Conservation (phyloP, 1,284 basidiomycete genomes). For the Naganishia liquefaciens region DNA sequence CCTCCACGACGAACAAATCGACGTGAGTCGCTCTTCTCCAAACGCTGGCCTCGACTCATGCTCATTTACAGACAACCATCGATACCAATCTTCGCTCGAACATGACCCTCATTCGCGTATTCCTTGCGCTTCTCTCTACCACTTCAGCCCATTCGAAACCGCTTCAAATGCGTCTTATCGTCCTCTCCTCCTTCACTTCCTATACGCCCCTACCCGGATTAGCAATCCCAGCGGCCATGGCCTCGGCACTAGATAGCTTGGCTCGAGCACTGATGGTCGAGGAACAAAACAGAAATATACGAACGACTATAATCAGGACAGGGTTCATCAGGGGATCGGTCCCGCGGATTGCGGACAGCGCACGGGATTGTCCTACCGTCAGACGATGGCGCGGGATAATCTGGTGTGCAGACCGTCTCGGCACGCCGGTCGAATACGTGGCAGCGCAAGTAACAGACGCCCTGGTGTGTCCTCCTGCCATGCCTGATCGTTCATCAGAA, state of each 20-base stretch:
- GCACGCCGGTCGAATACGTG: background rate
- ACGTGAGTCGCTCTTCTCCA: background rate
- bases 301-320: background rate
- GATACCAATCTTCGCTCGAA: background rate
- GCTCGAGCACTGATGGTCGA: constrained; percentile 2
- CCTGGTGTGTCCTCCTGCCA: constrained; percentile 3
- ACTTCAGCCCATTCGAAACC: background rate
- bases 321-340: background rate
- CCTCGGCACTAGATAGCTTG: constrained; percentile 5
- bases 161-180: constrained; percentile 1
- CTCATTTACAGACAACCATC: background rate
- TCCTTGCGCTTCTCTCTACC: background rate
- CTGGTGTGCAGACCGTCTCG: background rate
- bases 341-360: background rate
- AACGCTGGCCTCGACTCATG: background rate
- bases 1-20: background rate
- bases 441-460: constrained; percentile 9
- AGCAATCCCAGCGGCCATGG: background rate
- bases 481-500: background rate
- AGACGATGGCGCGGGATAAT: background rate
- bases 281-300: background rate
- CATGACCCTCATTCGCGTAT: constrained; percentile 1
- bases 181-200: constrained; percentile 4
- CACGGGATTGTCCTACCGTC: background rate
- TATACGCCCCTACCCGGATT: constrained; percentile 2